Evolutionary conservation across 202 grass and related monocot genomes (phyloP), one percentile per base, ranked within the genome.

Genomic region (Digitaria exilis): DNA sequence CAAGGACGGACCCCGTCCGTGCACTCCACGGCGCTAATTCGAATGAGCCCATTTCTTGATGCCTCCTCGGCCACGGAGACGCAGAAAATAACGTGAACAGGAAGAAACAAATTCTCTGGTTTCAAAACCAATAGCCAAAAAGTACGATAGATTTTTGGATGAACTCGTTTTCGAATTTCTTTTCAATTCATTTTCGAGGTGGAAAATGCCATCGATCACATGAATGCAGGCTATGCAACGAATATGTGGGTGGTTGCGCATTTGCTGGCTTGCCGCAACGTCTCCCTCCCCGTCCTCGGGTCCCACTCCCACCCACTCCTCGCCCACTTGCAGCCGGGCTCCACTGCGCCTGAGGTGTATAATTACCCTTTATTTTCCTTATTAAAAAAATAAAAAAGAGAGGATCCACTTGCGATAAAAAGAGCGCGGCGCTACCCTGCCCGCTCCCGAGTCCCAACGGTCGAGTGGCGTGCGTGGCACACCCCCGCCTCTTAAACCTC

Each of bases 401-500:
- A 56, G 66, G 39, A 17, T 37, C 50, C 77, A 75, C 39, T 15
- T 5, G 61, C 54, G 51, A 81, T 70, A 58, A 69, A 70, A 26
- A 67, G 14, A 39, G 61, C 19, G 72, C 56, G 51, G 72, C 79
- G 52, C 79, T 34, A 43, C 41, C 37, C 39, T 62, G n/a, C 41
- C 61, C 86, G 86, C 81, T 79, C 70, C 82, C 19, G 32, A 62
- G 24, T 49, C 65, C 88, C 88, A 90, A 90, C 88, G 88, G 88
- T 90, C 88, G 79, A 82, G 30, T 86, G 49, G 9, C 19, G 37
- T 39, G 37, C 6, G 37, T 39, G 37, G 37, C 37, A 39, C 37
- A 9, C 67, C 49, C 10, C 59, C 30, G 19, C 56, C 84, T 74
- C 88, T 60, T 86, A 90, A 90, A 79, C 88, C 82, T 39, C 65